These are phyloP conservation scores for Asterella californica DNA, from an alignment of 225 moss, liverwort and hornwort species.

Conservation along the genomic window DNA sequence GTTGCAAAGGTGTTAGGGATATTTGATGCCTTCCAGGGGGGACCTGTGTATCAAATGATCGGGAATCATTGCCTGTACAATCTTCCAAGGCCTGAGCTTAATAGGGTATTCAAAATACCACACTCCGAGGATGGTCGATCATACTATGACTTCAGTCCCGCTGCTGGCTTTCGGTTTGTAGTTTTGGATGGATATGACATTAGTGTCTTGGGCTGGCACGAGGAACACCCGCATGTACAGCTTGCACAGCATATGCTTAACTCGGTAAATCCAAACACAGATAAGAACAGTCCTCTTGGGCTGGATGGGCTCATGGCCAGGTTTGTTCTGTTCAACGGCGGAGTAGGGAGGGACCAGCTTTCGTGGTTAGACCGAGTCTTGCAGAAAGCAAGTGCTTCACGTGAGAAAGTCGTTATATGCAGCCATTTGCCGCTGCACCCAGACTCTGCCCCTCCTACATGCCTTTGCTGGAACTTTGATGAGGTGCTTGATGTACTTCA, in stretches of 20 bases:
- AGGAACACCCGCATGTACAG: conserved; percentile 66
- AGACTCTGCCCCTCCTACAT: conserved; percentile 37
- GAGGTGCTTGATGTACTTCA: conserved; percentile 69
- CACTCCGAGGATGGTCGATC: conserved; percentile 49
- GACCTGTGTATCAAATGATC: conserved; percentile 72
- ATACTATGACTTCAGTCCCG: conserved; percentile 69
- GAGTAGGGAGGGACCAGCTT: conserved; percentile 64
- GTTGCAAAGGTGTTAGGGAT: conserved; percentile 41
- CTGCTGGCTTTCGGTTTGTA: conserved; percentile 54
- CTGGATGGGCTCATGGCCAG: conserved; percentile 58
- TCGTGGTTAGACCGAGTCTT: conserved; percentile 59
- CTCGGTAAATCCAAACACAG: conserved; percentile 61
- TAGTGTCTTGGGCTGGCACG: conserved; percentile 75
- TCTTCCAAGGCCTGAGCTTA: conserved; percentile 67
- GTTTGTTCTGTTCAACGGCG: conserved; percentile 86
- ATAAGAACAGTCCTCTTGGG: conserved; percentile 81
- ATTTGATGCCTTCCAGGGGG: conserved; percentile 50
- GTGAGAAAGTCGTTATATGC: conserved; percentile 69
- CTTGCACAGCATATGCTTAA: conserved; percentile 49
- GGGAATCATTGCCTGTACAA: conserved; percentile 97
- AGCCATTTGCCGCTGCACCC: conserved; percentile 86
- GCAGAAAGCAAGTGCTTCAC: conserved; percentile 40
- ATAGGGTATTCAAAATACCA: conserved; percentile 56
- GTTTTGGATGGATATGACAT: conserved; percentile 89
- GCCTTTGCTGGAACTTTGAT: conserved; percentile 84